These are phyloP conservation scores for Pleurozium schreberi DNA, from an alignment of 225 moss, liverwort and hornwort species.

Conservation along the genomic window DNA sequence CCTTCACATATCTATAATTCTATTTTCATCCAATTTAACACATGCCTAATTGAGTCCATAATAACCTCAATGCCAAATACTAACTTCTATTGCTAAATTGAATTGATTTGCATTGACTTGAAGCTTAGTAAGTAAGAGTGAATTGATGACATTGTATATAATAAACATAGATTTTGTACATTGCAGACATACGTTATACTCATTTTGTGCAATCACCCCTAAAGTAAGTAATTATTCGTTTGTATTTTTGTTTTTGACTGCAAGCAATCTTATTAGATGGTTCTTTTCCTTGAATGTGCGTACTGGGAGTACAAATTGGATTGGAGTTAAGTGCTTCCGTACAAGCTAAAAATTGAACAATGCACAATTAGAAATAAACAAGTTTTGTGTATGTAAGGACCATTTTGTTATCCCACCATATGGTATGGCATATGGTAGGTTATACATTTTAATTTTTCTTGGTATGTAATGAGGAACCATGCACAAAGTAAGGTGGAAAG, in stretches of 20 bases:
- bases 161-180: background rate
- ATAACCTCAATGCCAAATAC: no score
- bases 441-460: background rate
- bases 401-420: background rate
- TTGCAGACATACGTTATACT: accelerated
- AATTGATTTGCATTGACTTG: no score
- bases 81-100: no score
- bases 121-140: no score
- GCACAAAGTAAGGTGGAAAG: background rate
- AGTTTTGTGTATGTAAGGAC: background rate
- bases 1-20: no score
- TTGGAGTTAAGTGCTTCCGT: background rate
- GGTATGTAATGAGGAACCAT: background rate
- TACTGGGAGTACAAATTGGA: background rate
- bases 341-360: background rate
- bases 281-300: background rate
- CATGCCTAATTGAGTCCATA: no score
- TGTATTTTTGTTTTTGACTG: background rate
- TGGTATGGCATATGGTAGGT: background rate
- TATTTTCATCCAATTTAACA: no score
- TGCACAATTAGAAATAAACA: accelerated
- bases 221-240: background rate
- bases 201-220: background rate
- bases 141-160: no score
- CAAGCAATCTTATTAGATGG: background rate